Conservation (phyloP, 257 asterid genomes). For the Petunia secreta region DNA sequence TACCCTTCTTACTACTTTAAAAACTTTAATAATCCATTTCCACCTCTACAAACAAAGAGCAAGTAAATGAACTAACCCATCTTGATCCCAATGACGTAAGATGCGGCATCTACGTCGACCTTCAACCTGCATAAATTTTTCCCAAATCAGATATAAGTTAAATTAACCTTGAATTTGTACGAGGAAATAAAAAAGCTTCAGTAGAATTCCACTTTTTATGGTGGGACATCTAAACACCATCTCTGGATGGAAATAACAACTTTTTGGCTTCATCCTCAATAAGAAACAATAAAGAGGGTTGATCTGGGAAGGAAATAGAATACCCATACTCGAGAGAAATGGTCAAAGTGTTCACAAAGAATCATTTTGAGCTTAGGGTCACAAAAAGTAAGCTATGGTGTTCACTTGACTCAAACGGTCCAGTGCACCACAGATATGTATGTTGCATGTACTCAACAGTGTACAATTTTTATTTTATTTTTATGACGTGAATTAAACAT, state of each 20-base stretch:
- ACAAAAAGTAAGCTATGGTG: not conserved
- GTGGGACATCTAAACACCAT: not conserved
- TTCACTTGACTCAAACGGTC: not conserved
- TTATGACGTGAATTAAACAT: not conserved
- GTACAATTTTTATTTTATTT: too few species aligned
- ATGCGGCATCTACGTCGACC: conserved; percentile 91
- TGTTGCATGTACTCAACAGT: too few species aligned
- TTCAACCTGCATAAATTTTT: conserved; percentile 67
- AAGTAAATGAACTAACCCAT: conserved; percentile 62
- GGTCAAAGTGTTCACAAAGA: not conserved
- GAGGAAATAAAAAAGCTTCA: conserved; percentile 18
- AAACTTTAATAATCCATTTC: conserved; percentile 3
- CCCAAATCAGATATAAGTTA: conserved; percentile 24
- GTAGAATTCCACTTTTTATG: not conserved
- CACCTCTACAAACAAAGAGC: not conserved
- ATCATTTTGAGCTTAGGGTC: not conserved
- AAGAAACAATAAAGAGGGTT: not conserved
- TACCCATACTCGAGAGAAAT: not conserved
- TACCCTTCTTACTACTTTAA: not conserved
- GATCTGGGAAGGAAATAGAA: not conserved
- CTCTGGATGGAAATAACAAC: conserved; percentile 12
- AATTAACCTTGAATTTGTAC: not conserved
- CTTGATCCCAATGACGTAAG: conserved; percentile 86
- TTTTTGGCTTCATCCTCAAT: conserved; percentile 7
- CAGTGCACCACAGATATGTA: not conserved